Evolutionary conservation across 495 filamentous ascomycete species (phyloP).

Genomic region (Pseudoneurospora amorphoporcata): DNA sequence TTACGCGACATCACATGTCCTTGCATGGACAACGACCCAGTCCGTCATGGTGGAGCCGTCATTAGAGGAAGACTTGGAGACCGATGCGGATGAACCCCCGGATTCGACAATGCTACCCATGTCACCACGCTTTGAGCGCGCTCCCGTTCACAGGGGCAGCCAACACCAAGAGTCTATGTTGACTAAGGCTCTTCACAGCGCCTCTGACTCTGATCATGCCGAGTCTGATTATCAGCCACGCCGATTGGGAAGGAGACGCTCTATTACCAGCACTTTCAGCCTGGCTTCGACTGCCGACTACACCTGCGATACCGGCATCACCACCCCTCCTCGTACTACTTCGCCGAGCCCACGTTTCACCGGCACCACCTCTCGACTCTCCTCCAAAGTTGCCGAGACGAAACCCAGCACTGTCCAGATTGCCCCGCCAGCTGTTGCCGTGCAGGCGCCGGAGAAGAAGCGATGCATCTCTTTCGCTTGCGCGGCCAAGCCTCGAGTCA

Average conservation of each 20-base stretch:
- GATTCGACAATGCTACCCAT: constrained; percentile 12
- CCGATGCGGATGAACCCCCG: constrained; percentile 26
- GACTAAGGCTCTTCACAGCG: constrained; percentile 64
- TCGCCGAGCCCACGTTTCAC: constrained; percentile 79
- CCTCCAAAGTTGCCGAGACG: neutral
- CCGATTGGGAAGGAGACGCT: constrained; percentile 41
- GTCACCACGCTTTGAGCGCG: constrained; percentile 30
- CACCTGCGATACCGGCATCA: constrained; percentile 83
- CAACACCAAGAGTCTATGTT: constrained; percentile 64
- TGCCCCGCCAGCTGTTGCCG: constrained; percentile 10
- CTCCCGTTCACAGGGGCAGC: constrained; percentile 27
- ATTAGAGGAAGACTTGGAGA: constrained; percentile 28
- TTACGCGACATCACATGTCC: constrained; percentile 27
- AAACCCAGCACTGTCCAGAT: constrained; percentile 1
- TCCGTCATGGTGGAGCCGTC: constrained; percentile 33
- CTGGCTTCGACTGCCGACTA: constrained; percentile 73
- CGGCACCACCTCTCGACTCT: constrained; percentile 10
- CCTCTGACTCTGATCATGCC: constrained; percentile 41
- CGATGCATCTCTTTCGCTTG: constrained; percentile 92
- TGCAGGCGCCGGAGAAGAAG: constrained; percentile 41
- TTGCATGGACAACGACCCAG: constrained; percentile 31
- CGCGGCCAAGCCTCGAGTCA: constrained; percentile 35
- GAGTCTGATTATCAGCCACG: constrained; percentile 11
- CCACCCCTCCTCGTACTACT: constrained; percentile 79
- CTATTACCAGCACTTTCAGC: constrained; percentile 69